phyloP scores from a whole-genome alignment of 306 rosid species.

The Dryas alaskensis region DNA sequence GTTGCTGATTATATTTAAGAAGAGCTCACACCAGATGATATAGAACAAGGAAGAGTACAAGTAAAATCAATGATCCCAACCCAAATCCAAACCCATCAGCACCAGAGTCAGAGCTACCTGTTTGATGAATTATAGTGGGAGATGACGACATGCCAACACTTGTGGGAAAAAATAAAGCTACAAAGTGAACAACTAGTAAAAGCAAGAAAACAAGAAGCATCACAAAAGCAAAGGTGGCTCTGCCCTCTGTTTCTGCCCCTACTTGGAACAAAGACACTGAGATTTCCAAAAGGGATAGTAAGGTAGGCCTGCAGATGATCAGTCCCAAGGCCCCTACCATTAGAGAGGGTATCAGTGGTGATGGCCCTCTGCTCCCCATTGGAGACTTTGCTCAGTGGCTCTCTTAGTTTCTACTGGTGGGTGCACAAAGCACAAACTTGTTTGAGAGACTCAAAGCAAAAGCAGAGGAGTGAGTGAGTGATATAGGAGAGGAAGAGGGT shows the following conservation, averaged over 20 bases:
- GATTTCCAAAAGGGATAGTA: conserved; percentile 37
- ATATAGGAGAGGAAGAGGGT: neutral
- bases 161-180: conserved; percentile 28
- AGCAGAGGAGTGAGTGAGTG: neutral
- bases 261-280: conserved; percentile 21
- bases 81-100: conserved; percentile 37
- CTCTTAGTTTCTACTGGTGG: neutral
- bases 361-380: conserved; percentile 64
- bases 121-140: conserved; percentile 5
- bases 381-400: conserved; percentile 4
- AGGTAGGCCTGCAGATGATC: conserved; percentile 44
- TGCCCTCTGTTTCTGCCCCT: conserved; percentile 24
- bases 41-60: conserved; percentile 40
- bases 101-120: conserved; percentile 7
- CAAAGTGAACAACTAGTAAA: conserved; percentile 15
- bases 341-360: conserved; percentile 62
- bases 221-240: conserved; percentile 10
- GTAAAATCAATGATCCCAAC: conserved; percentile 27
- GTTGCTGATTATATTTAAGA: neutral
- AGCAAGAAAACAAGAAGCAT: conserved; percentile 33
- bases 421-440: neutral
- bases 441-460: neutral
- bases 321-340: conserved; percentile 50
- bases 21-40: conserved; percentile 28
- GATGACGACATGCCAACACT: conserved; percentile 19